A percentile compares a stretch with the other conserved stretches of the same genome.
Conservation (phyloP, 495 filamentous ascomycete species). For the Penicillium roqueforti region DNA sequence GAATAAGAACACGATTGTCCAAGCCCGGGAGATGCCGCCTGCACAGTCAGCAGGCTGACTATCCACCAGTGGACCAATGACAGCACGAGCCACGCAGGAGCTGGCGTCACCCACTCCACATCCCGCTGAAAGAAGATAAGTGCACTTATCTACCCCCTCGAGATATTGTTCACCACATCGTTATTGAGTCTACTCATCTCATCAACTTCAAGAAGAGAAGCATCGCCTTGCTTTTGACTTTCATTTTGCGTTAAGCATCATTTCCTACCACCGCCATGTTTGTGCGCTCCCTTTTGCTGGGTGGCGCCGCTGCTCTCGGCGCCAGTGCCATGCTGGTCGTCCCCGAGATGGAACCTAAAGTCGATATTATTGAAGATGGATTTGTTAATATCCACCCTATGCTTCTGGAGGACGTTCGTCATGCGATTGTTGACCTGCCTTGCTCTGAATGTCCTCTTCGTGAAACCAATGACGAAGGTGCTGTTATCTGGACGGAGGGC, state of each 20-base stretch:
- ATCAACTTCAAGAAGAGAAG: not conserved
- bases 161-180: slow-evolving; percentile 1
- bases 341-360: slow-evolving; percentile 35
- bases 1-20: not conserved
- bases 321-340: slow-evolving; percentile 47
- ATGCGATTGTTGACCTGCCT: slow-evolving; percentile 34
- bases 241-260: not conserved
- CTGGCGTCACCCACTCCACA: slow-evolving; percentile 33
- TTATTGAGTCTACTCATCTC: not conserved
- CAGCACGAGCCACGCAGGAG: slow-evolving; percentile 19
- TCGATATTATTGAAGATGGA: slow-evolving; percentile 25
- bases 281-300: slow-evolving; percentile 40
- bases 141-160: slow-evolving; percentile 19
- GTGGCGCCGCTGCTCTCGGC: slow-evolving; percentile 39
- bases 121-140: slow-evolving; percentile 7
- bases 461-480: slow-evolving; percentile 28
- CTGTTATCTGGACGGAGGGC: slow-evolving; percentile 35
- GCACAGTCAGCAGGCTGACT: slow-evolving; percentile 6
- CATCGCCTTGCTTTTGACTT: not conserved
- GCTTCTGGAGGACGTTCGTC: slow-evolving; percentile 26
- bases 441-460: slow-evolving; percentile 49
- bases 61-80: slow-evolving; percentile 14
- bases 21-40: not conserved
- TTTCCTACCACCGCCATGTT: slow-evolving; percentile 29
- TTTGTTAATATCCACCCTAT: slow-evolving; percentile 28